These are phyloP conservation scores for Tricholoma saponaceum DNA, from an alignment of 768 basidiomycete genomes.

Conservation along the genomic window DNA sequence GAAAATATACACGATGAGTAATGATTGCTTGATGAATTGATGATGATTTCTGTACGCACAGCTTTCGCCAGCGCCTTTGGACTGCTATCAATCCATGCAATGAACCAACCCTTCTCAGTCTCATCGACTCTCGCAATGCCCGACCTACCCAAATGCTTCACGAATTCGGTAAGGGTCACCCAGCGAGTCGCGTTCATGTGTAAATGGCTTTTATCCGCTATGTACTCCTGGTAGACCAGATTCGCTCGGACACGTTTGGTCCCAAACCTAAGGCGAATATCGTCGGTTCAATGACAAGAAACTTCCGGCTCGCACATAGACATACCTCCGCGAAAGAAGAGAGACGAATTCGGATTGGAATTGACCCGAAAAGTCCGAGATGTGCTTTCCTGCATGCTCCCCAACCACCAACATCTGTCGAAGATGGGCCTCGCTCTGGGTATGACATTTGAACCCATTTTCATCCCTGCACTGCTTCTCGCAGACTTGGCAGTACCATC, in stretches of 20 bases:
- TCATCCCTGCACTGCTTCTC: conserved; percentile 98
- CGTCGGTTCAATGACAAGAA: not conserved
- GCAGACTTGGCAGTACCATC: conserved; percentile 99
- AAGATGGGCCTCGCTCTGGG: conserved; percentile 82
- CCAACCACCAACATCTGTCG: conserved; percentile 98
- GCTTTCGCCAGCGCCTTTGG: conserved; percentile 92
- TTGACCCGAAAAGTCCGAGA: conserved; percentile 80
- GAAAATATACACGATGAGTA: not conserved
- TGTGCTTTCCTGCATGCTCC: conserved; percentile 89
- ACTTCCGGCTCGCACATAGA: conserved; percentile 3
- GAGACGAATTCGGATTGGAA: conserved; percentile 94
- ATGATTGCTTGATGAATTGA: not conserved
- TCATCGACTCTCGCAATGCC: conserved; percentile 94
- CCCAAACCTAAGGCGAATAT: conserved; percentile 54
- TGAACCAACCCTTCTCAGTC: conserved; percentile 98
- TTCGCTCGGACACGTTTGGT: conserved; percentile 96
- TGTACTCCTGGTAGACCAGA: conserved; percentile 96
- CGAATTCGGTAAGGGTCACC: conserved; percentile 97
- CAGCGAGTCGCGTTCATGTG: conserved; percentile 99
- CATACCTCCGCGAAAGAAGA: conserved; percentile 78
- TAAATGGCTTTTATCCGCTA: conserved; percentile 86
- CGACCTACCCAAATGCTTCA: conserved; percentile 79
- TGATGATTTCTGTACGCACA: conserved; percentile 35
- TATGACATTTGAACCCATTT: conserved; percentile 98
- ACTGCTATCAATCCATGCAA: conserved; percentile 95